Evolutionary conservation across 108 stramenopile species (phyloP).

Genomic region (Skeletonema marinoi): DNA sequence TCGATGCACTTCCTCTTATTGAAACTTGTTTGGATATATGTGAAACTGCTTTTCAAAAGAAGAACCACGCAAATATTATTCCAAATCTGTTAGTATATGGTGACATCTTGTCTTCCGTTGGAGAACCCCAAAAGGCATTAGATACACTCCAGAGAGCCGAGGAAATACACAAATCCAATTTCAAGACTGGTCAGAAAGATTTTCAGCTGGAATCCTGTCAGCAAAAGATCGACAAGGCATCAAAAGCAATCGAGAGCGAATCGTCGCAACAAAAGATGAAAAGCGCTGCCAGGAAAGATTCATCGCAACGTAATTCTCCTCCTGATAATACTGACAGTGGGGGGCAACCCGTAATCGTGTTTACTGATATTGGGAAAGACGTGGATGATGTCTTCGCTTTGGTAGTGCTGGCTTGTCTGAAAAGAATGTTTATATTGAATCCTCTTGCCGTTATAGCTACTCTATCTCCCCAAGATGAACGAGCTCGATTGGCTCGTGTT

Average conservation of each 20-base stretch:
- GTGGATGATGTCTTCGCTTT: conserved; percentile 13
- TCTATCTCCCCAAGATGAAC: conserved; percentile 13
- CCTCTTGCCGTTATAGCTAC: conserved; percentile 20
- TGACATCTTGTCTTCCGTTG: conserved; percentile 5
- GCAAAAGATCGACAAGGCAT: conserved; percentile 4
- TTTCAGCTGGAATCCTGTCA: conserved; percentile 3
- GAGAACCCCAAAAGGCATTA: conserved; percentile 3
- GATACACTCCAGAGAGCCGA: background rate
- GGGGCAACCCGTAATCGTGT: conserved; percentile 14
- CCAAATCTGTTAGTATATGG: conserved; percentile 15
- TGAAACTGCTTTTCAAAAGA: conserved; percentile 8
- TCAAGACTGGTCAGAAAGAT: conserved; percentile 12
- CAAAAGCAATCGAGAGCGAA: background rate
- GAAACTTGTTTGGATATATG: conserved; percentile 18
- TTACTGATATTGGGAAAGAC: conserved; percentile 21
- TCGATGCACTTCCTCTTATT: conserved; percentile 7
- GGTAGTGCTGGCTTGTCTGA: conserved; percentile 13
- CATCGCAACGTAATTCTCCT: background rate
- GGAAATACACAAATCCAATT: conserved; percentile 16
- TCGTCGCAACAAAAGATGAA: background rate
- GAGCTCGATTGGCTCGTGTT: conserved; percentile 17
- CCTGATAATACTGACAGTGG: background rate
- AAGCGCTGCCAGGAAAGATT: background rate
- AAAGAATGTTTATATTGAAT: conserved; percentile 13
- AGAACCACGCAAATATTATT: conserved; percentile 27